Evolutionary conservation across 2,329 filamentous ascomycete species (phyloP), one percentile per base, ranked within the genome.

Genomic region (Exophiala calicioides): DNA sequence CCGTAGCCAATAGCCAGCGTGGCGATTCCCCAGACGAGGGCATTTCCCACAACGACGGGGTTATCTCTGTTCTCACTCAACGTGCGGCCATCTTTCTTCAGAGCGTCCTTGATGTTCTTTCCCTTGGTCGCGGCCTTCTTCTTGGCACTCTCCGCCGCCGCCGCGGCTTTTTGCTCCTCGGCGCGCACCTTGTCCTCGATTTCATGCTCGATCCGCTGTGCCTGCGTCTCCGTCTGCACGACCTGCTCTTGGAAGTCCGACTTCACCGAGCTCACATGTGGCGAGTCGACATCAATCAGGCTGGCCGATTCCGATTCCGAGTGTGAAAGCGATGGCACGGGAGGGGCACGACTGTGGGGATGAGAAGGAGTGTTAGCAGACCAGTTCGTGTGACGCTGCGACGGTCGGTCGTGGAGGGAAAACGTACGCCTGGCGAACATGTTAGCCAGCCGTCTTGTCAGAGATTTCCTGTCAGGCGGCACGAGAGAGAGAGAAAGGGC

Each of bases 31-130:
- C 70, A 58, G 8, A 75, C 49, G 16, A 74, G 39, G 10, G 70
- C 71, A 52, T 76, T 76, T 18, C 63, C 69, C 39, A 76, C 49
- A 40, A 70, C 68, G 6, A 76, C 72, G 1, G 73, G 73, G 55
- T 76, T 75, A 44, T 64, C 62, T 33, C 62, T 63, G 59, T 75
- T 75, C 30, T 62, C 61, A 39, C 59, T 55, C 37, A 73, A 49
- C 16, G 64, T 61, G 15, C 57, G 44, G 20, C 55, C 54, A 38
- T 58, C 58, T 34, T 60, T 55, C 41, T 57, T 49, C 18, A 57
- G 47, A 12, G 59, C 58, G 12, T 58, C 50, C 45, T 65, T 61
- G 36, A 58, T 60, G 38, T 58, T 43, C 23, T 62, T 55, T 35
- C 45, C 53, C 40, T 56, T 53, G 9, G 53, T 44, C 10, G 50